phyloP scores from a whole-genome alignment of 768 basidiomycete genomes.

The Boletus rubroflammeus region DNA sequence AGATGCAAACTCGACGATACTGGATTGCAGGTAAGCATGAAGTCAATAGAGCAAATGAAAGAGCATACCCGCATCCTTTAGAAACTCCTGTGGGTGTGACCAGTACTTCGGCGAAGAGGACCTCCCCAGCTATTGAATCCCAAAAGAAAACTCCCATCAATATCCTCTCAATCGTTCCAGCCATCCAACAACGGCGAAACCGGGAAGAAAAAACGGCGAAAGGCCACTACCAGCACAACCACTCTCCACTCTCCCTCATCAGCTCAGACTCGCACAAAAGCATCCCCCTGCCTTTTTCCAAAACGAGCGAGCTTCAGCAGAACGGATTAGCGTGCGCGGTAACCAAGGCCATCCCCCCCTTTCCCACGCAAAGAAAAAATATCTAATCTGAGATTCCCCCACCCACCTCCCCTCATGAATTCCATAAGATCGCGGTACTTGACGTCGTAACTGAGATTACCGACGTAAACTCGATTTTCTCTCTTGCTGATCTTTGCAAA shows the following conservation, averaged over 20 bases:
- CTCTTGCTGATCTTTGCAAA: conserved; percentile 95
- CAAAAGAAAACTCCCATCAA: conserved; percentile 92
- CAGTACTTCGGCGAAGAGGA: conserved; percentile 99
- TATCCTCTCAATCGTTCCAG: conserved; percentile 71
- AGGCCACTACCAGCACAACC: conserved; percentile 35
- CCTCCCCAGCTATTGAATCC: conserved; percentile 96
- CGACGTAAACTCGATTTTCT: conserved; percentile 98
- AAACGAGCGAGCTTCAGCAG: conserved; percentile 35
- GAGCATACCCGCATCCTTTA: conserved; percentile 96
- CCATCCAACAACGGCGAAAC: conserved; percentile 46
- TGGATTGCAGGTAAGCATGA: conserved; percentile 32
- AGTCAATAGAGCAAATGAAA: neutral
- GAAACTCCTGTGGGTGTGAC: conserved; percentile 94
- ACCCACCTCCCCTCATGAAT: conserved; percentile 99
- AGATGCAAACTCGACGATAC: conserved; percentile 94
- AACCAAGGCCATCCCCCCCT: conserved; percentile 26
- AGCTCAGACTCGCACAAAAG: conserved; percentile 33
- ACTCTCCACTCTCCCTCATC: conserved; percentile 35
- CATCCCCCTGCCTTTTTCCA: conserved; percentile 32
- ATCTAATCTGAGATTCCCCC: conserved; percentile 63
- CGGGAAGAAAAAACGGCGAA: conserved; percentile 38
- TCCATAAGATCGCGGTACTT: conserved; percentile 98
- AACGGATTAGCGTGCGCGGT: conserved; percentile 32
- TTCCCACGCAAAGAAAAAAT: conserved; percentile 47
- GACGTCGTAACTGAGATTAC: conserved; percentile 98